Evolutionary conservation across 768 basidiomycete genomes (phyloP), one percentile per base, ranked within the genome.

Genomic region (Rhodotorula diobovata): DNA sequence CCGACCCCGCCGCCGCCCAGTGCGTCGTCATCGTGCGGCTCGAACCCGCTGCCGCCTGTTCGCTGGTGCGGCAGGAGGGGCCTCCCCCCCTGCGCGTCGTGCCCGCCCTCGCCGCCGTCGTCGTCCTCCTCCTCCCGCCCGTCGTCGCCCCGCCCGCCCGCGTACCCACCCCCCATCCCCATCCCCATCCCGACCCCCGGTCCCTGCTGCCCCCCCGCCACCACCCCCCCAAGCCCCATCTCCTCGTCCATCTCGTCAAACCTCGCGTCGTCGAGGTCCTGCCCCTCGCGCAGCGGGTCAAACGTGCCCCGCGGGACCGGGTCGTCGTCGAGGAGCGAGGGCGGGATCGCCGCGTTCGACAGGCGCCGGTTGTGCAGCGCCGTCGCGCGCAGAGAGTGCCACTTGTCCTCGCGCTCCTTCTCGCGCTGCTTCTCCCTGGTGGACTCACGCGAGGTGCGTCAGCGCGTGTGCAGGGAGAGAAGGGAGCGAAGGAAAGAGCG

Each of bases 381-480:
- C 37, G 66, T 61, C 46, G 61, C 75, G 32, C 89, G 88, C 75
- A 98, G 82, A 77, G 85, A 87, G 80, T 91, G 86, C 96, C 96
- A 99, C 66, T 90, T 87, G 34, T 93, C 88, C 76, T 94, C 93
- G 69, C 93, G 88, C 37, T 84, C 83, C 34, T 93, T 85, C 41
- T 91, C 89, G 74, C 89, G 88, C 78, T 94, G 88, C 80, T 90
- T 89, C 74, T 97, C 94, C 56, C 95, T 97, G 79, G 34, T 2
- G 8, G 1, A 1, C 1, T 32, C 32, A 34, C 21, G 16, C 10
- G 23, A 12, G 35, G 28, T 18, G 55, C 15, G 43, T 41, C 23
- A 35, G 35, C 30, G 61, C 59, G 12, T 1, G 32, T 23, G 53
- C n/a, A 11, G 37, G 30, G 46, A 50, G 34, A n/a, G 55, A 61